A percentile compares a stretch with the other conserved stretches of the same genome.
Evolutionary conservation across 176 grass and related monocot genomes (phyloP).

Genomic region (Puya raimondii): DNA sequence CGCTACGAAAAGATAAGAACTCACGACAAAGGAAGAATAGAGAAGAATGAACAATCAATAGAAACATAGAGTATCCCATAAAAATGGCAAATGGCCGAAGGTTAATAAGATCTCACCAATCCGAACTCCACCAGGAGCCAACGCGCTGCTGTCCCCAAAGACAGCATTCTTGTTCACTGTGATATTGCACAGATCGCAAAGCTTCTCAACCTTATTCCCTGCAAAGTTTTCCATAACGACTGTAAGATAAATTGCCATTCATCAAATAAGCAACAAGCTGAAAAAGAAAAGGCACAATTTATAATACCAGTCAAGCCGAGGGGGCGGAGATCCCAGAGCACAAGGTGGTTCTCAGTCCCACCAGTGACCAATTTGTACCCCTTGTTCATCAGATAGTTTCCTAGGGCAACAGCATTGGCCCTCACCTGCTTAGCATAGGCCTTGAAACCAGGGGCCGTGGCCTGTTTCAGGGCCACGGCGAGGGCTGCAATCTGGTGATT

Average conservation of each 20-base stretch:
- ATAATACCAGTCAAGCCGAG: slow-evolving; percentile 87
- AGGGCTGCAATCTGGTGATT: slow-evolving; percentile 98
- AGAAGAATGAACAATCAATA: neutral
- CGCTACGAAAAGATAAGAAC: neutral
- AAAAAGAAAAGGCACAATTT: neutral
- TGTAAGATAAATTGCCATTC: neutral
- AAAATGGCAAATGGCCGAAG: neutral
- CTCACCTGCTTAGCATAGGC: slow-evolving; percentile 90
- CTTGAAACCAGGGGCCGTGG: slow-evolving; percentile 76
- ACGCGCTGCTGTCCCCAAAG: slow-evolving; percentile 94
- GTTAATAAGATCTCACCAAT: slow-evolving; percentile 46
- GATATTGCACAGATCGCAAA: slow-evolving; percentile 89
- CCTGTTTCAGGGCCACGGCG: slow-evolving; percentile 85
- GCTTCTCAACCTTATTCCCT: slow-evolving; percentile 98
- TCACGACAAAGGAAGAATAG: neutral
- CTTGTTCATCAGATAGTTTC: slow-evolving; percentile 95
- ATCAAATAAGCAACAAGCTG: neutral
- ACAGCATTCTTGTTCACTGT: slow-evolving; percentile 99
- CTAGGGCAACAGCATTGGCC: slow-evolving; percentile 82
- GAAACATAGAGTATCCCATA: slow-evolving; percentile 12
- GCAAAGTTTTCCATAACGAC: neutral
- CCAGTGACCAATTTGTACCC: slow-evolving; percentile 97
- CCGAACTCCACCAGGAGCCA: slow-evolving; percentile 86
- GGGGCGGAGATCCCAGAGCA: slow-evolving; percentile 97
- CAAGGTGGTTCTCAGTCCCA: slow-evolving; percentile 98